Conservation (phyloP, 495 filamentous ascomycete genomes). For the Podospora conica region DNA sequence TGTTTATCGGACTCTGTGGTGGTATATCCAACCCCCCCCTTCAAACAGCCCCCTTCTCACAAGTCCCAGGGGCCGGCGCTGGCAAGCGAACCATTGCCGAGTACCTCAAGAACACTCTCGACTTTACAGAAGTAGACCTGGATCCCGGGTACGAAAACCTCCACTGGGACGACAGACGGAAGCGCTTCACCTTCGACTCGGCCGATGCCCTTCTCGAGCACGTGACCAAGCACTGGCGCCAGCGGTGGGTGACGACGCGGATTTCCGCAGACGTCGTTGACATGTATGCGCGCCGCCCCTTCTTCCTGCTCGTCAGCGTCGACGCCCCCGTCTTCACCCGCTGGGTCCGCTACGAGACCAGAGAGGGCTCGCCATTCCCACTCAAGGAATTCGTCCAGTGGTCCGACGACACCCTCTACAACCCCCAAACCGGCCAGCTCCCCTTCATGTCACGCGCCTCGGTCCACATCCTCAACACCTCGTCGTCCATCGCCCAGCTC, state of each 20-base stretch:
- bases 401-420: slow-evolving; percentile 74
- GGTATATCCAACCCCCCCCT: slow-evolving; percentile 45
- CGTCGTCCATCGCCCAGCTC: slow-evolving; percentile 61
- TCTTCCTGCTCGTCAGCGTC: slow-evolving; percentile 87
- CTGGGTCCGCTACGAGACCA: slow-evolving; percentile 40
- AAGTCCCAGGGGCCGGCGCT: slow-evolving; percentile 68
- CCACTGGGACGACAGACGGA: slow-evolving; percentile 10
- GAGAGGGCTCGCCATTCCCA: no score
- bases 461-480: slow-evolving; percentile 78
- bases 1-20: slow-evolving; percentile 93
- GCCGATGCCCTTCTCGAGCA: slow-evolving; percentile 66
- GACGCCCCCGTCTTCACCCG: slow-evolving; percentile 81
- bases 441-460: slow-evolving; percentile 72
- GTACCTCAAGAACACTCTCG: slow-evolving; percentile 71
- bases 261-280: slow-evolving; percentile 70
- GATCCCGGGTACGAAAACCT: not conserved
- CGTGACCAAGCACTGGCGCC: slow-evolving; percentile 77
- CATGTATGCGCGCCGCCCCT: slow-evolving; percentile 68
- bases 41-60: not conserved
- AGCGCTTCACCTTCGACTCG: slow-evolving; percentile 46
- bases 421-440: slow-evolving; percentile 56
- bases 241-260: slow-evolving; percentile 76
- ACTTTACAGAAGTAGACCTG: slow-evolving; percentile 55
- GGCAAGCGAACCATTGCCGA: slow-evolving; percentile 82
- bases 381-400: slow-evolving; percentile 72